phyloP scores from a whole-genome alignment of 1,284 basidiomycete species.

The Puccinia coronata region DNA sequence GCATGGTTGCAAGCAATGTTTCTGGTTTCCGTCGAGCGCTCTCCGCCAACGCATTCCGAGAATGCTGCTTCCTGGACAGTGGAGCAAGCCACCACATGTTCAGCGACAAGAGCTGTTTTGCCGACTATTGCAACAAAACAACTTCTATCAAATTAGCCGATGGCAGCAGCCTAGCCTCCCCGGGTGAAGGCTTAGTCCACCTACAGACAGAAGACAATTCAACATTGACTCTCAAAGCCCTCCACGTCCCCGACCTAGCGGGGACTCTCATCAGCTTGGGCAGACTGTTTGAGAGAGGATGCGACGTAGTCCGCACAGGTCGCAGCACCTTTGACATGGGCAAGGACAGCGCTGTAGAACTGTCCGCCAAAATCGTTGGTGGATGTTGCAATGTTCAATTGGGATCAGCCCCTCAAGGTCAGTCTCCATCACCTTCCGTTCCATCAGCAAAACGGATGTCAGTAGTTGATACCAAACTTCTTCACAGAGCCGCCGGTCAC shows the following conservation, averaged over 20 bases:
- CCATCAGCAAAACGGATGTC: too few relatives aligned
- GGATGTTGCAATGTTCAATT: too few relatives aligned
- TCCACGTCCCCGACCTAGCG: not conserved
- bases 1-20: not conserved
- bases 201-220: too few relatives aligned
- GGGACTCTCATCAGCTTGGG: not conserved
- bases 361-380: not conserved
- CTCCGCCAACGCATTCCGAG: too few relatives aligned
- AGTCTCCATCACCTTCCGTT: too few relatives aligned
- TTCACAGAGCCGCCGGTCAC: too few relatives aligned
- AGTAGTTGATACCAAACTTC: too few relatives aligned
- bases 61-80: too few relatives aligned
- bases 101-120: not conserved
- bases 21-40: not conserved
- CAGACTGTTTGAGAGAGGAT: not conserved
- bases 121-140: not conserved
- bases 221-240: not conserved
- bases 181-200: too few relatives aligned
- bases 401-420: too few relatives aligned
- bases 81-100: constrained; percentile 17
- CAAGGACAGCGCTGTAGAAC: not conserved
- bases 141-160: not conserved
- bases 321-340: not conserved
- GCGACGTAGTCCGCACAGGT: too few relatives aligned
- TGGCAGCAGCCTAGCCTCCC: not conserved